Evolutionary conservation across 73 alveolate species (phyloP).

Genomic region (Symbiodinium natans): DNA sequence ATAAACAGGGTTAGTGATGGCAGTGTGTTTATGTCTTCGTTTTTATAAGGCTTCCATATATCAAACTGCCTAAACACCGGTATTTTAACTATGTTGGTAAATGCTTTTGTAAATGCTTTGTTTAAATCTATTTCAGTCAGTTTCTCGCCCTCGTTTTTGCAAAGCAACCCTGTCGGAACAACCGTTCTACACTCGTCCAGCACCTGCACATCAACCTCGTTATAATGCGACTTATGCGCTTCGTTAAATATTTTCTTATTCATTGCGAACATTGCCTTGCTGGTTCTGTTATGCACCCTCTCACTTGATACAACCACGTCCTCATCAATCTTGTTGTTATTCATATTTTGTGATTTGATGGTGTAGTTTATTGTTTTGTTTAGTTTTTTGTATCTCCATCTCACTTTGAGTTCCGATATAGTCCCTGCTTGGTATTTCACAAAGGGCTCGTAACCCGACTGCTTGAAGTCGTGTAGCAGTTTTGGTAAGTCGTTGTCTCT

Average conservation of each 20-base stretch:
- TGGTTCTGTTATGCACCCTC: constrained; percentile 14
- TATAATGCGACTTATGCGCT: constrained; percentile 40
- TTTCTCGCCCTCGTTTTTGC: neutral
- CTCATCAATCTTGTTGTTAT: constrained; percentile 23
- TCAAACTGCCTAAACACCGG: constrained; percentile 39
- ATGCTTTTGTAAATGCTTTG: constrained; percentile 29
- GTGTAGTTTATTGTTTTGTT: constrained; percentile 8
- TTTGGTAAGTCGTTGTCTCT: constrained; percentile 11
- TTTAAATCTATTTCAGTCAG: neutral
- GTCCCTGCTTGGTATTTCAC: constrained; percentile 18
- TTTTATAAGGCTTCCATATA: constrained; percentile 7
- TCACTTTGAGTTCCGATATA: constrained; percentile 11
- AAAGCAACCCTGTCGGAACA: constrained; percentile 7
- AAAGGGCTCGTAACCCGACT: constrained; percentile 48
- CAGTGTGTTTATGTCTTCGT: constrained; percentile 14
- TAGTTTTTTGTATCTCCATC: neutral
- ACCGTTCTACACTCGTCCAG: constrained; percentile 52
- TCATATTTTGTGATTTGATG: neutral
- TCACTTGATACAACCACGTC: constrained; percentile 13
- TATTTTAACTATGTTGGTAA: neutral
- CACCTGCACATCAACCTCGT: constrained; percentile 40
- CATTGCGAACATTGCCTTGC: constrained; percentile 31
- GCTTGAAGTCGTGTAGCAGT: neutral
- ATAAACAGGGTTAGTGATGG: neutral
- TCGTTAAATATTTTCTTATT: constrained; percentile 7